Percentiles rank a stretch among this genome's conserved stretches.
These are phyloP conservation scores for Wickerhamiella slavikovae DNA, from an alignment of 805 yeast genomes.

Conservation along the genomic window DNA sequence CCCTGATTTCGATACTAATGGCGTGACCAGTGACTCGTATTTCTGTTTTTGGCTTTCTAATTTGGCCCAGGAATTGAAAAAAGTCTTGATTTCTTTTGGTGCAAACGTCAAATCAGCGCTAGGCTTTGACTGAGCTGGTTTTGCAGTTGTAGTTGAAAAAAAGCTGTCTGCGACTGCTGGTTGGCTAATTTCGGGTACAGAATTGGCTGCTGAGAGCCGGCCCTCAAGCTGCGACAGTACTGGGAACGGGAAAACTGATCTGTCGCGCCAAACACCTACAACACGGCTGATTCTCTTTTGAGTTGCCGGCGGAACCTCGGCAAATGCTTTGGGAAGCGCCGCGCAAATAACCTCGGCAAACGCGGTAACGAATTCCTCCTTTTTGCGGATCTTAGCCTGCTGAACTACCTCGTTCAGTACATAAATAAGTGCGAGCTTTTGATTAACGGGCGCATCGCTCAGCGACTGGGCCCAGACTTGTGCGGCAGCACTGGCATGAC, in stretches of 20 bases:
- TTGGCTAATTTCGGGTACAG: too few relatives aligned
- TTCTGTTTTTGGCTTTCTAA: too few relatives aligned
- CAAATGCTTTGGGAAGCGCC: slow-evolving; percentile 20
- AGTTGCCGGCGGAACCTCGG: slow-evolving; percentile 21
- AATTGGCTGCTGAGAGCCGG: slow-evolving; percentile 2
- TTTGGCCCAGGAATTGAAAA: too few relatives aligned
- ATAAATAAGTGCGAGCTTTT: slow-evolving; percentile 40
- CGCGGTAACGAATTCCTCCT: slow-evolving; percentile 34
- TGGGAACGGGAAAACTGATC: slow-evolving; percentile 27
- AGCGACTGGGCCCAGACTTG: slow-evolving; percentile 27
- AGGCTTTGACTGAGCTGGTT: too few relatives aligned
- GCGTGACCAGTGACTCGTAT: too few relatives aligned
- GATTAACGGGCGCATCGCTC: slow-evolving; percentile 17
- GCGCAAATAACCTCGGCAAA: slow-evolving; percentile 28
- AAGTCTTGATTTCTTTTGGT: too few relatives aligned
- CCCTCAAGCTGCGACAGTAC: slow-evolving; percentile 16
- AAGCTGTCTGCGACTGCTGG: slow-evolving; percentile 13
- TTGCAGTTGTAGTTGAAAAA: too few relatives aligned
- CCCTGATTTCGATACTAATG: too few relatives aligned
- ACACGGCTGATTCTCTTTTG: slow-evolving; percentile 36
- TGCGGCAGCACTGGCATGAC: slow-evolving; percentile 34
- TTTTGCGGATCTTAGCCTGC: slow-evolving; percentile 44
- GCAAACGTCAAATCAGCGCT: too few relatives aligned
- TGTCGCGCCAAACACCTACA: slow-evolving; percentile 42
- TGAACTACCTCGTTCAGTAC: slow-evolving; percentile 69